phyloP scores from a whole-genome alignment of 106 monocot species.

The Dendrobium nobile region DNA sequence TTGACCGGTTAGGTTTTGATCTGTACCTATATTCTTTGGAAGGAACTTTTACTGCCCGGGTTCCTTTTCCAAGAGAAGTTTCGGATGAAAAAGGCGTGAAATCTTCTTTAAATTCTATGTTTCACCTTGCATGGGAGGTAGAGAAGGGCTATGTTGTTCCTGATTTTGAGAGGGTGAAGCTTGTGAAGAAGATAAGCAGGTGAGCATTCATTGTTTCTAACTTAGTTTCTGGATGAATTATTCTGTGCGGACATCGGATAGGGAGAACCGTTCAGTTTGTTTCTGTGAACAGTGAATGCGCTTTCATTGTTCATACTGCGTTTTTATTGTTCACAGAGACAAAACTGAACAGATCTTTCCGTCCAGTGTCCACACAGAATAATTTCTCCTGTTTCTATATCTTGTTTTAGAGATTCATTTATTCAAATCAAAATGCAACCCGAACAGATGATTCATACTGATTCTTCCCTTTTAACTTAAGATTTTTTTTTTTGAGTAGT shows the following conservation, averaged over 20 bases:
- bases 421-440: not conserved
- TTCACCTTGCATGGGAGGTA: conserved; percentile 91
- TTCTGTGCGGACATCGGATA: too few relatives aligned
- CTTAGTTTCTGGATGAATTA: not conserved
- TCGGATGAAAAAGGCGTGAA: conserved; percentile 84
- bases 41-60: conserved; percentile 49
- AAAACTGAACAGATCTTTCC: too few relatives aligned
- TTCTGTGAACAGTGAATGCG: too few relatives aligned
- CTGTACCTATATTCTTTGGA: conserved; percentile 45
- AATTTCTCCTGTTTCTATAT: not conserved
- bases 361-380: too few relatives aligned
- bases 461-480: not conserved
- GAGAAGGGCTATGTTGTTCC: conserved; percentile 60
- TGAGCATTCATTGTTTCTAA: not conserved
- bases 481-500: not conserved
- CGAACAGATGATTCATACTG: not conserved
- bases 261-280: too few relatives aligned
- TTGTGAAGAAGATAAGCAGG: conserved; percentile 65
- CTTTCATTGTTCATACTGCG: too few relatives aligned
- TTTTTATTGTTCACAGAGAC: too few relatives aligned
- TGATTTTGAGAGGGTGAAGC: conserved; percentile 66
- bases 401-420: not conserved
- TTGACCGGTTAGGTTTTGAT: conserved; percentile 84
- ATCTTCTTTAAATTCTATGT: conserved; percentile 88
- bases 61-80: conserved; percentile 85